Evolutionary conservation across 331 rosid species (phyloP).

Genomic region (Spiraea crenata): DNA sequence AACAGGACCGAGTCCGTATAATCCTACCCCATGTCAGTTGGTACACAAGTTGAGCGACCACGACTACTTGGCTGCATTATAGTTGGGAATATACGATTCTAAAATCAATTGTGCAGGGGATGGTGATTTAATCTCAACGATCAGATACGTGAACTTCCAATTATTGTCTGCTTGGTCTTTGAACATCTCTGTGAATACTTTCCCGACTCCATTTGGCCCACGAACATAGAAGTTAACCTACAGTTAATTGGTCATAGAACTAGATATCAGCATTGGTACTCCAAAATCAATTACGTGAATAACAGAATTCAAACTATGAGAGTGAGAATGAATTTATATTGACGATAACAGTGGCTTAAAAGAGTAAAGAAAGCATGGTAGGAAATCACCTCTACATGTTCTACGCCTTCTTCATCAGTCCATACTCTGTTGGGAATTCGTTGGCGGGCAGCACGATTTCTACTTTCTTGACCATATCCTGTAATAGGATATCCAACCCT

Average conservation of each 20-base stretch:
- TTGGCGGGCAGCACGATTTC: conserved; percentile 99
- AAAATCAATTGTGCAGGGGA: conserved; percentile 68
- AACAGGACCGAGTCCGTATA: conserved; percentile 15
- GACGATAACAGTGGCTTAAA: not conserved
- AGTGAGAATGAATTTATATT: not conserved
- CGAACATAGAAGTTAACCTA: conserved; percentile 86
- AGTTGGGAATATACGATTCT: conserved; percentile 88
- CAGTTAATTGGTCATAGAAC: conserved; percentile 9
- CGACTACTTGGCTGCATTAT: conserved; percentile 34
- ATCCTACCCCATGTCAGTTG: conserved; percentile 27
- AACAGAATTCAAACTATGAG: not conserved
- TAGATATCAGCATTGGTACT: not conserved
- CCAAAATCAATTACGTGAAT: not conserved
- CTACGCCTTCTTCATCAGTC: conserved; percentile 88
- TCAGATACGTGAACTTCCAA: conserved; percentile 83
- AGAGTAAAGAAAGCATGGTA: not conserved
- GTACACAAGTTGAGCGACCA: conserved; percentile 23
- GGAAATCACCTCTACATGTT: conserved; percentile 79
- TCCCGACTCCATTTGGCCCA: conserved; percentile 88
- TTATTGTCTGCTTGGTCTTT: conserved; percentile 59
- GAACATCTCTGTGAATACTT: conserved; percentile 86
- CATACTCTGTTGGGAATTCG: conserved; percentile 77
- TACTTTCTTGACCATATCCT: conserved; percentile 96
- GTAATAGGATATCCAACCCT: conserved; percentile 93
- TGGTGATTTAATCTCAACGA: conserved; percentile 81